Percentiles rank a stretch among this genome's conserved stretches.
Conservation (phyloP, 2,329 filamentous ascomycete genomes). For the Colletotrichum sublineola region DNA sequence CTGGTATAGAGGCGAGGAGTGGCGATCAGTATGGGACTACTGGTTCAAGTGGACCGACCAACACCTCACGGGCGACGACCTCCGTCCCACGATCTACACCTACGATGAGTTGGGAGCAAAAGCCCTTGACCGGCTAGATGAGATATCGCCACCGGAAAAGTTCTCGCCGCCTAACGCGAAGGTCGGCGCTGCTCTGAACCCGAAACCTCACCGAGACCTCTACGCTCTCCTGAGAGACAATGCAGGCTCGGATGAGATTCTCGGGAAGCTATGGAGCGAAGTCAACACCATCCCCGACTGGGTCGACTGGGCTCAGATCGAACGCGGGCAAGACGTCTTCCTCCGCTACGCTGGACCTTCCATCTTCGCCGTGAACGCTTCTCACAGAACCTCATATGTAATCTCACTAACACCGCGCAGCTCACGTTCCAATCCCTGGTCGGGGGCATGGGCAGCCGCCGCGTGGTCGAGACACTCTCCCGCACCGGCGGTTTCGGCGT, state of each 20-base stretch:
- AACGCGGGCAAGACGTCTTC: slow-evolving; percentile 80
- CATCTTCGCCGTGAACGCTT: slow-evolving; percentile 64
- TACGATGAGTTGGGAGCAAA: slow-evolving; percentile 79
- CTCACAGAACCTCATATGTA: slow-evolving; percentile 46
- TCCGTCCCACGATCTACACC: slow-evolving; percentile 71
- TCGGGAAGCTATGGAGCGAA: slow-evolving; percentile 76
- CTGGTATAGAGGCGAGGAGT: slow-evolving; percentile 40
- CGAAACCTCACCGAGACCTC: slow-evolving; percentile 65
- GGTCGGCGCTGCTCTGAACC: slow-evolving; percentile 47
- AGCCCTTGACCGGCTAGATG: slow-evolving; percentile 73
- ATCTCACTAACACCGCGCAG: slow-evolving; percentile 46
- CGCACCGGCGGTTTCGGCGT: slow-evolving; percentile 81
- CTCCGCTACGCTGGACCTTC: slow-evolving; percentile 80
- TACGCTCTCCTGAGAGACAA: slow-evolving; percentile 74
- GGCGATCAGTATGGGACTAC: slow-evolving; percentile 68
- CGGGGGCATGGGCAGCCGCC: slow-evolving; percentile 78
- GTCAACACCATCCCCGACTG: slow-evolving; percentile 77
- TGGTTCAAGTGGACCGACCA: slow-evolving; percentile 77
- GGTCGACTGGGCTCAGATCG: slow-evolving; percentile 84
- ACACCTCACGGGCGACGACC: slow-evolving; percentile 72
- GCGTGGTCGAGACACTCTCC: slow-evolving; percentile 80
- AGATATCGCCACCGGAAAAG: slow-evolving; percentile 64
- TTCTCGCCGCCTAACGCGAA: slow-evolving; percentile 51
- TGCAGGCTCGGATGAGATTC: slow-evolving; percentile 66
- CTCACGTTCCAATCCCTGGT: slow-evolving; percentile 75